Evolutionary conservation across 164 flowering plant species (phyloP), one percentile per base, ranked within the genome.

Genomic region (Tinospora cordifolia): DNA sequence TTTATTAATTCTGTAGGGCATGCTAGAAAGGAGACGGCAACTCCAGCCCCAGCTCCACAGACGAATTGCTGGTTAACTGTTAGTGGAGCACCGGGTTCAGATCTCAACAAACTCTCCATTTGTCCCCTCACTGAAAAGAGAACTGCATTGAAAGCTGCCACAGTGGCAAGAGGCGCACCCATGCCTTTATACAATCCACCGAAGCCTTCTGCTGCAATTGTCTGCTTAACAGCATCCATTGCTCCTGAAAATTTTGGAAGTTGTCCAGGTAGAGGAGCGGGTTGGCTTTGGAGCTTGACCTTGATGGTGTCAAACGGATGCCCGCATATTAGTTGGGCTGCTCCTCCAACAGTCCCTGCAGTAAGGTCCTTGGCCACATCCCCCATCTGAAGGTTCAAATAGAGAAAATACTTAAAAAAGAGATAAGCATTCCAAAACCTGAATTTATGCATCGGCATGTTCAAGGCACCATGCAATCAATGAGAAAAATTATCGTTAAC

Each of bases 151-250:
- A 94, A 92, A 68, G 93, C 98, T 21, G 98, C 99, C 47, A 94
- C 97, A 24, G 99, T 92, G 39, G 99, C 98, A 71, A 94, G 94
- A 69, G 99, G 99, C 40, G 97, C 99, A 11, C 99, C 99, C 99
- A 94, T 92, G 30, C 99, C 99, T 76, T 94, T 94, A 83, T 83
- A 94, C 75, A 94, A 75, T 36, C 96, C 99, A 57, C 88, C 71
- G 0, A 84, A 80, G 39, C 97, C 99, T 86, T 92, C 99, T 13
- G 90, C 90, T 22, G 95, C 86, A 69, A 94, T 17, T 58, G 97
- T 94, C 78, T 94, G 87, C 81, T 73, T 86, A 59, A 92, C 97
- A 60, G 99, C 99, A 85, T 94, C 95, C 13, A 94, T 84, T 21
- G 99, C 97, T 74, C 99, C 97, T 0, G 90, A 60, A 71, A 69